These are phyloP conservation scores for Ustilago xerochloae DNA, from an alignment of 1,284 basidiomycete genomes.

Conservation along the genomic window DNA sequence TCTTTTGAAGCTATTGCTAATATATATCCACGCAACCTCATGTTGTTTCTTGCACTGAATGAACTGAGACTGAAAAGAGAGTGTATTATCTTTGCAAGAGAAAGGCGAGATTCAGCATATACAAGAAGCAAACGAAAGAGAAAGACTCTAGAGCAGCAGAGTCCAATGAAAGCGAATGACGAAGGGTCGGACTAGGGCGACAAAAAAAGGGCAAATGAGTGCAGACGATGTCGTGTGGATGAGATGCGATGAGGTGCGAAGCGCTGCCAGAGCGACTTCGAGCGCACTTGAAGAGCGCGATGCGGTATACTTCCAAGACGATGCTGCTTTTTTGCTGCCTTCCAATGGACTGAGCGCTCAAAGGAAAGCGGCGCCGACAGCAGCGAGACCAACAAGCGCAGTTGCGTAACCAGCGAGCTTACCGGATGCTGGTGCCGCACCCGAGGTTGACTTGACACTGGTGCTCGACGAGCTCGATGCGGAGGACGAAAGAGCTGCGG, in stretches of 20 bases:
- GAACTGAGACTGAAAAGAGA: not conserved
- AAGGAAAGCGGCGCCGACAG: slow-evolving; percentile 45
- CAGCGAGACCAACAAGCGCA: slow-evolving; percentile 39
- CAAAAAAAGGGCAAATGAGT: slow-evolving; percentile 1
- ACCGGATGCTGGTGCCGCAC: slow-evolving; percentile 7
- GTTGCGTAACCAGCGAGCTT: slow-evolving; percentile 31
- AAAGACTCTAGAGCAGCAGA: not conserved
- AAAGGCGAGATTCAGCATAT: slow-evolving; percentile 4
- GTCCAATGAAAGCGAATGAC: slow-evolving; percentile 18
- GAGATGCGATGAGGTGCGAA: not conserved
- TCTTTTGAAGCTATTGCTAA: not conserved
- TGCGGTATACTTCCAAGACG: too few species aligned
- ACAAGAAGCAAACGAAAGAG: slow-evolving; percentile 2
- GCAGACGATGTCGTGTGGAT: not conserved
- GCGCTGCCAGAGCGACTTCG: slow-evolving; percentile 28
- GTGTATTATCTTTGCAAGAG: slow-evolving; percentile 1
- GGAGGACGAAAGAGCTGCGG: slow-evolving; percentile 74
- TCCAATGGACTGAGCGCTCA: not conserved
- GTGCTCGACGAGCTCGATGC: slow-evolving; percentile 73
- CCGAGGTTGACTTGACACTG: slow-evolving; percentile 29
- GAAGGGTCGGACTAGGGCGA: not conserved
- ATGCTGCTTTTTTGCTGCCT: too few species aligned
- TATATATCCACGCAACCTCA: not conserved
- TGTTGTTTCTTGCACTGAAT: not conserved
- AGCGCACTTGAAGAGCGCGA: not conserved